Conservation (phyloP, 345 rosid species). For the Euphorbia pulcherrima region DNA sequence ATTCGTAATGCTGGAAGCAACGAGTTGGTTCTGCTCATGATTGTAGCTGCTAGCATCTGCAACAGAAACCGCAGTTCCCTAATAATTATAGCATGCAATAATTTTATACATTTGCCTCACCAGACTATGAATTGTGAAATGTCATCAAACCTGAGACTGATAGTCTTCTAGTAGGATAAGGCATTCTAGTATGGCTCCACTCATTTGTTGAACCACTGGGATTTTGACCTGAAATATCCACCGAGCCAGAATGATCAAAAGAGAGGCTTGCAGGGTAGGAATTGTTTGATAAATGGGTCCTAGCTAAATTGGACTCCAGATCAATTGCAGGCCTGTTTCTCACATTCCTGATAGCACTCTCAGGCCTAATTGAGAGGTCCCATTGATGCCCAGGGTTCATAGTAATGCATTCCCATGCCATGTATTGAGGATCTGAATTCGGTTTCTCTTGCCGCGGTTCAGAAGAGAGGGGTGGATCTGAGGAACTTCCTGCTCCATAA, state of each 20-base stretch:
- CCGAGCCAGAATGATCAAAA: slow-evolving; percentile 39
- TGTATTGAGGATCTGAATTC: slow-evolving; percentile 41
- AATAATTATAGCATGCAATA: neutral
- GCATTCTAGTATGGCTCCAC: slow-evolving; percentile 49
- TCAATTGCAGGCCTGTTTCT: slow-evolving; percentile 67
- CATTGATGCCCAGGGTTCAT: slow-evolving; percentile 41
- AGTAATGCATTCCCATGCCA: slow-evolving; percentile 46
- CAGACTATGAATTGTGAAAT: slow-evolving; percentile 5
- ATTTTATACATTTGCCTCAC: neutral
- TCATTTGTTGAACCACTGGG: slow-evolving; percentile 42
- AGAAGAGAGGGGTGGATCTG: slow-evolving; percentile 46
- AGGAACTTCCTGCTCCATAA: slow-evolving; percentile 54
- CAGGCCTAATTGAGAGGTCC: slow-evolving; percentile 54
- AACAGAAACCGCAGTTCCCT: slow-evolving; percentile 21
- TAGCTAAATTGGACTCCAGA: slow-evolving; percentile 46
- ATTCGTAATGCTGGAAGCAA: slow-evolving; percentile 34
- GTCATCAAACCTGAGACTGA: slow-evolving; percentile 35
- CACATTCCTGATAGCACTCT: slow-evolving; percentile 69
- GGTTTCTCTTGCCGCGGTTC: slow-evolving; percentile 54
- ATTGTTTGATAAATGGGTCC: slow-evolving; percentile 45
- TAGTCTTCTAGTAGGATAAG: slow-evolving; percentile 55
- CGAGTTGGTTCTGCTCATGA: slow-evolving; percentile 45
- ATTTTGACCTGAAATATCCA: slow-evolving; percentile 44
- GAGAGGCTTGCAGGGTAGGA: slow-evolving; percentile 37
- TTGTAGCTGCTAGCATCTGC: slow-evolving; percentile 53